A percentile compares a stretch with the other conserved stretches of the same genome.
phyloP scores from a whole-genome alignment of 257 asterid genomes.

The Scutellaria galericulata region DNA sequence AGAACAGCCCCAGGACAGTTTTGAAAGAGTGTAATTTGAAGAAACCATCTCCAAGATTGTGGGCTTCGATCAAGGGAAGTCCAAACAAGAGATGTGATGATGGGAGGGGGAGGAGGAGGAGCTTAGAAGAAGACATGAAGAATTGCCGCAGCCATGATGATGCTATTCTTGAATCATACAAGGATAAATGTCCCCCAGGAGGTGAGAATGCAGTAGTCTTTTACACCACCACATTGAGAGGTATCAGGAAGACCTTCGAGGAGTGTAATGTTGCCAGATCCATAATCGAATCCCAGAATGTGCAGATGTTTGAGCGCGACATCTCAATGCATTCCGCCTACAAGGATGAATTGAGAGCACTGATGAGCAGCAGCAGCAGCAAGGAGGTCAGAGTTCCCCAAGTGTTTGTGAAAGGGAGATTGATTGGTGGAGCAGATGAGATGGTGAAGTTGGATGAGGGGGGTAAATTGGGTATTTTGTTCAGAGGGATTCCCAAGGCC shows the following conservation, averaged over 20 bases:
- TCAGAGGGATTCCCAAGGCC: conserved; percentile 68
- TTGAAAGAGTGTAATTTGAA: conserved; percentile 44
- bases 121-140: conserved; percentile 65
- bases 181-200: conserved; percentile 64
- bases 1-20: conserved; percentile 58
- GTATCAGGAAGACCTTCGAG: conserved; percentile 89
- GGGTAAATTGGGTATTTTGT: conserved; percentile 66
- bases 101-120: conserved; percentile 57
- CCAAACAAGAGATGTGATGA: conserved; percentile 53
- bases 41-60: conserved; percentile 64
- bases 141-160: conserved; percentile 17
- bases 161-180: conserved; percentile 47
- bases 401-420: conserved; percentile 82
- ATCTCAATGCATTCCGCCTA: conserved; percentile 82
- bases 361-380: conserved; percentile 46
- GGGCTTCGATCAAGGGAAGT: conserved; percentile 58
- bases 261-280: conserved; percentile 76
- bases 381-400: conserved; percentile 74
- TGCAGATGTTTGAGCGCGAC: conserved; percentile 65
- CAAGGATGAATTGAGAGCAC: conserved; percentile 70
- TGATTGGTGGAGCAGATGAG: conserved; percentile 92
- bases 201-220: conserved; percentile 63
- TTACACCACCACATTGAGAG: conserved; percentile 83
- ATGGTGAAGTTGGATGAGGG: conserved; percentile 81
- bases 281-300: conserved; percentile 62